Percentiles rank a stretch among this genome's conserved stretches.
Conservation (phyloP, 805 yeast species). For the Starmerella sp. region DNA sequence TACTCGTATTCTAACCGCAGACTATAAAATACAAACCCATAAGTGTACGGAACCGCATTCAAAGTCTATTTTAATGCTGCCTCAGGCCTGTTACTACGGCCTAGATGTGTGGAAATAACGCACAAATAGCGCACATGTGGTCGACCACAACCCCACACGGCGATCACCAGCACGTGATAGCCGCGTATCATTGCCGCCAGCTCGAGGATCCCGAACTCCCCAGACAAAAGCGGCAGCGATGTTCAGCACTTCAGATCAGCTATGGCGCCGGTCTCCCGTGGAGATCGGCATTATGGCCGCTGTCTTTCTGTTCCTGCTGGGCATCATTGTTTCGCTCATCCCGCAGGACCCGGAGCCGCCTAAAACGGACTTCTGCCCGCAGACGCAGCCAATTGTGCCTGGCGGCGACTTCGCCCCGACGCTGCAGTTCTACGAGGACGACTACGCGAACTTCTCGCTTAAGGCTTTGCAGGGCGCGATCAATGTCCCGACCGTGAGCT, state of each 20-base stretch:
- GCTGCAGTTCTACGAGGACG: conserved; percentile 11
- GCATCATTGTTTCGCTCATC: conserved; percentile 15
- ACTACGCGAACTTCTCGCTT: conserved; percentile 15
- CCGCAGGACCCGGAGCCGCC: conserved; percentile 16
- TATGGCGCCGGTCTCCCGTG: conserved; percentile 16
- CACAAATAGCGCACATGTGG: too few species aligned
- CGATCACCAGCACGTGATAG: too few species aligned
- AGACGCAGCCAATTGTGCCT: conserved; percentile 7
- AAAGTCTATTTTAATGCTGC: too few species aligned
- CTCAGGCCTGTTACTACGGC: too few species aligned
- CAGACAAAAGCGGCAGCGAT: not conserved
- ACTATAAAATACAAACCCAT: too few species aligned
- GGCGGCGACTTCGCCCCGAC: conserved; percentile 4
- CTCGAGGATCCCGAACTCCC: too few species aligned
- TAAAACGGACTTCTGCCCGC: conserved; percentile 20
- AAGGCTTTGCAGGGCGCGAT: conserved; percentile 39
- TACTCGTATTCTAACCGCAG: too few species aligned
- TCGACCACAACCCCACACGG: too few species aligned
- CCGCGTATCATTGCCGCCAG: too few species aligned
- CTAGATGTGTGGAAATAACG: too few species aligned
- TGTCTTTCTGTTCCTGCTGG: conserved; percentile 15
- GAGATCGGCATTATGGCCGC: conserved; percentile 22
- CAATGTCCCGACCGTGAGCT: conserved; percentile 54
- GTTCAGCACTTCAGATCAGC: not conserved
- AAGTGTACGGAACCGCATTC: too few species aligned